Evolutionary conservation across 2,329 filamentous ascomycete genomes (phyloP).

Genomic region (Fusarium sp.): DNA sequence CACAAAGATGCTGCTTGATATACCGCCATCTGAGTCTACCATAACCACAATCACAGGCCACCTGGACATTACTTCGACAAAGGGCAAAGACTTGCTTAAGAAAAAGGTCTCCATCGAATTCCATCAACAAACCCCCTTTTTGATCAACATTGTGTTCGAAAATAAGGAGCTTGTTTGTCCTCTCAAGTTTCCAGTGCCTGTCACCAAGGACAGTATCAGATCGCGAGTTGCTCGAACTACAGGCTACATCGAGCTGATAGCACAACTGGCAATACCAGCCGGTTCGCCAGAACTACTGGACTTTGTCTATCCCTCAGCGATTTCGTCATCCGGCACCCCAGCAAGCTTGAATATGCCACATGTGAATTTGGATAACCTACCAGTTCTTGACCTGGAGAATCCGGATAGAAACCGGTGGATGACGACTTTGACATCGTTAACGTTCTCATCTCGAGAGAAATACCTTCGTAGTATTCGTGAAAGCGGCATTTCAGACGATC

Average conservation of each 20-base stretch:
- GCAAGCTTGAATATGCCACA: conserved; percentile 54
- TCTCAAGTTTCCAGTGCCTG: conserved; percentile 55
- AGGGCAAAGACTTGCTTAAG: conserved; percentile 52
- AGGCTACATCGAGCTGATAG: conserved; percentile 58
- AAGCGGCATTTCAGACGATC: conserved; percentile 44
- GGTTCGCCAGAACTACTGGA: conserved; percentile 42
- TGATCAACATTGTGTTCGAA: conserved; percentile 55
- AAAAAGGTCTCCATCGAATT: conserved; percentile 53
- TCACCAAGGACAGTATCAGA: conserved; percentile 50
- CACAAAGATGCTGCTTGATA: conserved; percentile 46
- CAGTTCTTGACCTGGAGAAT: conserved; percentile 54
- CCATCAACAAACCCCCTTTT: conserved; percentile 53
- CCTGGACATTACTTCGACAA: conserved; percentile 51
- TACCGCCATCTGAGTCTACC: conserved; percentile 45
- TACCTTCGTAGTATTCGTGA: conserved; percentile 46
- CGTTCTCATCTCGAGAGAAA: conserved; percentile 57
- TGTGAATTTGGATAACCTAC: conserved; percentile 58
- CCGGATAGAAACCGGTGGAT: conserved; percentile 54
- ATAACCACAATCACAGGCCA: conserved; percentile 54
- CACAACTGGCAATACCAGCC: conserved; percentile 44
- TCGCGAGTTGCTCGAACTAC: conserved; percentile 58
- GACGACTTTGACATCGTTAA: conserved; percentile 51
- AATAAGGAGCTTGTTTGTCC: conserved; percentile 46
- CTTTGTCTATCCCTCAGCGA: conserved; percentile 53
- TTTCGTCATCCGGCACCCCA: conserved; percentile 48